Conservation (phyloP, 371 early-diverging fungal species). For the Coemansia sp. region DNA sequence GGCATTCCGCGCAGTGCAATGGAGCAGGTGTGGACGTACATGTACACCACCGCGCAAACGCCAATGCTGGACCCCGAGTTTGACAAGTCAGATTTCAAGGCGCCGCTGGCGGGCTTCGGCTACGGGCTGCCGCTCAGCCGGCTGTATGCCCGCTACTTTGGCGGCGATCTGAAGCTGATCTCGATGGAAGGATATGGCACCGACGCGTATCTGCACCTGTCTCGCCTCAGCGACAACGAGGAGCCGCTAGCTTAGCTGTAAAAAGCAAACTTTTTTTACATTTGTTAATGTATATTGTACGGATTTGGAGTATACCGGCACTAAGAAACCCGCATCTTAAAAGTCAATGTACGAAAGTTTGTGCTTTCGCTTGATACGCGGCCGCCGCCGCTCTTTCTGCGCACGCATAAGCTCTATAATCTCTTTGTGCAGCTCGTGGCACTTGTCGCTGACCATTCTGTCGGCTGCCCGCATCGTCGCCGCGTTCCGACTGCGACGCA, state of each 20-base stretch:
- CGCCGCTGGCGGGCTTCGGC: constrained; percentile 98
- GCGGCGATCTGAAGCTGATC: constrained; percentile 91
- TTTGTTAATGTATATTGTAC: background rate
- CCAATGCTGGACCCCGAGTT: constrained; percentile 83
- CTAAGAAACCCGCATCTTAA: constrained; percentile 20
- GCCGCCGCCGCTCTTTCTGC: constrained; percentile 31
- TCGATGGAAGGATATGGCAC: constrained; percentile 97
- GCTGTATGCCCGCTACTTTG: constrained; percentile 91
- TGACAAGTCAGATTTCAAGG: constrained; percentile 86
- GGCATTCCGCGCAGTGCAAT: constrained; percentile 90
- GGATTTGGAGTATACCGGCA: background rate
- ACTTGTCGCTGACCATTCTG: constrained; percentile 21
- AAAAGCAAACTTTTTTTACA: background rate
- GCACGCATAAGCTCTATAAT: constrained; percentile 42
- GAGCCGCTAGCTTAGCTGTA: constrained; percentile 70
- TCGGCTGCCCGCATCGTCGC: constrained; percentile 29
- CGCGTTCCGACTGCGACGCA: constrained; percentile 15
- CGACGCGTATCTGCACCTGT: constrained; percentile 94
- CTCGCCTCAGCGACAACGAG: constrained; percentile 85
- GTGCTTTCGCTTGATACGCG: constrained; percentile 27
- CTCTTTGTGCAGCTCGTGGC: constrained; percentile 31
- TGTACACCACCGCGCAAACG: constrained; percentile 94
- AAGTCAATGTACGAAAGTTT: constrained; percentile 39
- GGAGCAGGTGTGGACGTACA: constrained; percentile 94
- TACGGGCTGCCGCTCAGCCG: constrained; percentile 93